Base-by-base conservation (phyloP, 192 early-diverging fungal species). In the Coemansia sp. region DNA sequence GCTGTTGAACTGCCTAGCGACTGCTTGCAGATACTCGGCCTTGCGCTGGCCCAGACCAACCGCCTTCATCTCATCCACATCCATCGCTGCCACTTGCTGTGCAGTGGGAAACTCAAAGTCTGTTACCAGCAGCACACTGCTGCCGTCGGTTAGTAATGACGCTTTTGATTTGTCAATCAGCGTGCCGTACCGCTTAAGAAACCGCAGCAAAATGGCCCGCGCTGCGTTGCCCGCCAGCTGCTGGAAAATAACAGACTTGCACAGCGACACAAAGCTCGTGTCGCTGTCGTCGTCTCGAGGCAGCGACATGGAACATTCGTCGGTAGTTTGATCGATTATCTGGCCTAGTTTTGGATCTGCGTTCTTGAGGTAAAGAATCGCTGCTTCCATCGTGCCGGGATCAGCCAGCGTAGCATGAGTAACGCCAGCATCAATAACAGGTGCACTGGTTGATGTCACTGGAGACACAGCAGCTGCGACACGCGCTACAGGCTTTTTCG, bases 201-300 rank as follows among this genome's bases (percentile, higher is more conserved):
- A 90, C 48, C 80, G 56, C 1, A 75, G 59, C 9, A 75, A 59
- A 61, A 92, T 92, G 5, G 88, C 67, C 6, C 75, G 68, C 1
- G 88, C 89, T 6, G 89, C 90, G 38, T 85, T 87, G 16, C 90
- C 90, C 12, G 79, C 75, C 21, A 92, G 76, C 76, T 91, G 90
- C 69, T 91, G 90, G 61, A 85, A 90, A 38, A 91, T 76, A 41
- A 91, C 87, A 3, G 87, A 72, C 52, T 83, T 62, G 31, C 55
- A 50, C 16, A 84, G 31, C 21, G 75, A 68, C 0, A 76, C 47
- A 51, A 74, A 72, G 64, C 80, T 75, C 0, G 67, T 67, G n/a
- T 78, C 57, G 17, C 57, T 54, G 11, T 68, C 25, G 4, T 57
- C 56, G 52, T 74, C 68, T 8, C 78, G 60, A 22, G 65, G 21